These are phyloP conservation scores for Mortierella sp. DNA, from an alignment of 371 early-diverging fungal genomes.

Conservation along the genomic window DNA sequence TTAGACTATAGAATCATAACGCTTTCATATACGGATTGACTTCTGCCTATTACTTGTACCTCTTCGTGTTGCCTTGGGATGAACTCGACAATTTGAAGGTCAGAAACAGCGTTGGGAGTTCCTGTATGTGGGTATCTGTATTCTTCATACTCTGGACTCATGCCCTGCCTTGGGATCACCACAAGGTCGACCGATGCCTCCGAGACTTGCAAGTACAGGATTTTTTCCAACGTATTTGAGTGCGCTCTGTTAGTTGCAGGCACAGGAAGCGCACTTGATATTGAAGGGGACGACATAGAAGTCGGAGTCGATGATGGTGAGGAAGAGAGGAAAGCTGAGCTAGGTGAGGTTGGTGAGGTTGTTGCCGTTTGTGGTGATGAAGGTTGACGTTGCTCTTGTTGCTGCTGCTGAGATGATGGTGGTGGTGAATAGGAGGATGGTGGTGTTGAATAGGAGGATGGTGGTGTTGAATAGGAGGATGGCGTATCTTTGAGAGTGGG, in stretches of 20 bases:
- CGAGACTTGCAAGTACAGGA: conserved; percentile 75
- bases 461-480: not conserved
- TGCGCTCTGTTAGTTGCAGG: not conserved
- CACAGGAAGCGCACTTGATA: conserved; percentile 14
- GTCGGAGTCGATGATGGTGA: conserved; percentile 15
- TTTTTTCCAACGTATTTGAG: conserved; percentile 55
- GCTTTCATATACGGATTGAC: too few species aligned
- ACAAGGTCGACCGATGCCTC: conserved; percentile 73
- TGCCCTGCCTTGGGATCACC: conserved; percentile 64
- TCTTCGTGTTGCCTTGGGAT: conserved; percentile 45
- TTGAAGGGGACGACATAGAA: conserved; percentile 6
- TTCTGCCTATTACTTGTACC: conserved; percentile 12
- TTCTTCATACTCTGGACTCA: conserved; percentile 60
- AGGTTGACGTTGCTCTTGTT: not conserved
- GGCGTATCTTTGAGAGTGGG: not conserved
- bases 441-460: not conserved
- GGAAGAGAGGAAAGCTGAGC: conserved; percentile 7
- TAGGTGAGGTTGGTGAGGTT: not conserved
- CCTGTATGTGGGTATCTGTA: conserved; percentile 78
- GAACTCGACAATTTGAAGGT: conserved; percentile 74
- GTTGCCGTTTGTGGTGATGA: conserved; percentile 4
- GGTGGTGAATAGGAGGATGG: not conserved
- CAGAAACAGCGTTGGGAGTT: conserved; percentile 70
- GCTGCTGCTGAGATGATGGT: not conserved
- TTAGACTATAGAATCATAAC: too few species aligned